Percentiles rank a stretch among this genome's conserved stretches.
Conservation (phyloP, 176 grass and related monocot genomes). For the Miscanthus lutarioriparius region DNA sequence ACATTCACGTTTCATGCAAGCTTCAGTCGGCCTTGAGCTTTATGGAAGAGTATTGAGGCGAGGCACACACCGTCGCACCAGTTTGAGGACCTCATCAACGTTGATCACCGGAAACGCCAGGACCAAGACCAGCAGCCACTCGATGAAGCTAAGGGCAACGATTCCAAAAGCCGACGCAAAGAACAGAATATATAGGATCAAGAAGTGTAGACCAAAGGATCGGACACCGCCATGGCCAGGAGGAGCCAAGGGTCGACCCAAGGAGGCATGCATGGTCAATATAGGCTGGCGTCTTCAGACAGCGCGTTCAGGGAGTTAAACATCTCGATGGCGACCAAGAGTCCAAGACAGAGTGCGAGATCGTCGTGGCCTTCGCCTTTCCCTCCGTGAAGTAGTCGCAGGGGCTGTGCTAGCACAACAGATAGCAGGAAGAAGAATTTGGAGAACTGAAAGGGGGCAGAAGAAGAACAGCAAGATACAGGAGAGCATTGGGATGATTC, state of each 20-base stretch:
- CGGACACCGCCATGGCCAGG: slow-evolving; percentile 36
- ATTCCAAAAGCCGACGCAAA: too few species aligned
- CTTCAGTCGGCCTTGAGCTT: slow-evolving; percentile 21
- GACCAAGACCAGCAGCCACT: too few species aligned
- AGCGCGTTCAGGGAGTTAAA: neutral
- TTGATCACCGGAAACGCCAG: slow-evolving; percentile 29
- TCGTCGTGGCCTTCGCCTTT: slow-evolving; percentile 48
- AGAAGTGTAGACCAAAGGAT: too few species aligned
- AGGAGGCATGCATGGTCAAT: slow-evolving; percentile 18
- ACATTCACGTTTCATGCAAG: neutral
- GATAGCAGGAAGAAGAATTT: too few species aligned
- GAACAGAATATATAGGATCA: too few species aligned
- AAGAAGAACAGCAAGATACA: too few species aligned
- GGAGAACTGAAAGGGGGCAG: too few species aligned
- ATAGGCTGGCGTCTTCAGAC: slow-evolving; percentile 47
- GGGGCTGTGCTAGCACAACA: neutral
- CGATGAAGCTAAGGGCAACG: too few species aligned
- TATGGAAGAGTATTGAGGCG: neutral
- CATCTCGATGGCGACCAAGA: too few species aligned
- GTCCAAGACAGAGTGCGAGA: slow-evolving; percentile 38
- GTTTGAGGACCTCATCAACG: slow-evolving; percentile 28
- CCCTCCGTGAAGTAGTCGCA: slow-evolving; percentile 37
- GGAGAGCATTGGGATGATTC: too few species aligned
- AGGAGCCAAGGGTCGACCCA: slow-evolving; percentile 39
- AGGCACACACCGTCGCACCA: neutral